A percentile compares a stretch with the other conserved stretches of the same genome.
Conservation (phyloP, 495 filamentous ascomycete species). For the Ramalina intermedia region DNA sequence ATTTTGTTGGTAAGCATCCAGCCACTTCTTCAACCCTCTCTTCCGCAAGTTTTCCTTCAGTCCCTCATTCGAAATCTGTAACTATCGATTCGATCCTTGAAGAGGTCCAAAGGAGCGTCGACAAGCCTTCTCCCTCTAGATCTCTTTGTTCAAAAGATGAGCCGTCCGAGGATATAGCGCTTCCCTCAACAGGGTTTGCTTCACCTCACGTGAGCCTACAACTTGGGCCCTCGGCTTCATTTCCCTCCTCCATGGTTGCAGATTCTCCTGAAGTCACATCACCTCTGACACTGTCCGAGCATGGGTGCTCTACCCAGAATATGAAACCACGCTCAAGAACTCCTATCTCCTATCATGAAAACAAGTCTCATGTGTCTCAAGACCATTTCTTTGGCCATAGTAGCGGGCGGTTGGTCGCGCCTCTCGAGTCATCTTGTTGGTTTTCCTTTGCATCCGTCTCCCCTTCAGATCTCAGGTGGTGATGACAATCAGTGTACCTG, state of each 20-base stretch:
- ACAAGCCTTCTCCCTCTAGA: too few relatives aligned
- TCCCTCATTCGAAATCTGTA: slow-evolving; percentile 10
- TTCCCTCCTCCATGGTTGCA: too few relatives aligned
- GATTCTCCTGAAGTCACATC: too few relatives aligned
- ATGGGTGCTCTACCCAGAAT: too few relatives aligned
- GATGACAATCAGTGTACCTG: neutral
- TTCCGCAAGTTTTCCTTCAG: slow-evolving; percentile 11
- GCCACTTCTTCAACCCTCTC: slow-evolving; percentile 17
- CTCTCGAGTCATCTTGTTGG: slow-evolving; percentile 47
- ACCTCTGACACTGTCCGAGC: too few relatives aligned
- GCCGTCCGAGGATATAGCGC: too few relatives aligned
- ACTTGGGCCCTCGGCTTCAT: too few relatives aligned
- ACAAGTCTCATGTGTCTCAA: slow-evolving; percentile 15
- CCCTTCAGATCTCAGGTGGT: neutral
- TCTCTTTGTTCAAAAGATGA: too few relatives aligned
- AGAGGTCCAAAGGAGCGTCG: slow-evolving; percentile 15
- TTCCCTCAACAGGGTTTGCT: too few relatives aligned
- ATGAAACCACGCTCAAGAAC: neutral
- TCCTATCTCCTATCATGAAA: slow-evolving; percentile 13
- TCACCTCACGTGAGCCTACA: too few relatives aligned
- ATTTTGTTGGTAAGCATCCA: slow-evolving; percentile 71
- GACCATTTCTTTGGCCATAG: slow-evolving; percentile 42
- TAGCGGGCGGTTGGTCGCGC: slow-evolving; percentile 45
- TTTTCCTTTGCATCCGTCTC: slow-evolving; percentile 32
- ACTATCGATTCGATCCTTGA: slow-evolving; percentile 18